Base-by-base conservation (phyloP, 495 filamentous ascomycete genomes). In the Lineolata rhizophorae region DNA sequence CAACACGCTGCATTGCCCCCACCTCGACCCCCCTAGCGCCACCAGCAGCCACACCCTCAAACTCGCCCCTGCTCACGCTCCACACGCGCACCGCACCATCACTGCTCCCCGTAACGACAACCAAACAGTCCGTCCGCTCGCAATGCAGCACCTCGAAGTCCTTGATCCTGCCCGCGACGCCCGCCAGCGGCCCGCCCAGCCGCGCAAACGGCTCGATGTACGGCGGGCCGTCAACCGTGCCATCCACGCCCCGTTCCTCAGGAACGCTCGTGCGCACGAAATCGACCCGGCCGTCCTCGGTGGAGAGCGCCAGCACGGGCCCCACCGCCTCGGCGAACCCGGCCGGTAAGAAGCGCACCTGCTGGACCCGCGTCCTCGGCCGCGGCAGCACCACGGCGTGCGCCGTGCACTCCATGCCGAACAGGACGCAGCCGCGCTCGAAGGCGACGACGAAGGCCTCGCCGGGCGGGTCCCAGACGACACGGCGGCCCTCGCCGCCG, bases 371-470 rank as follows among this genome's bases (percentile, higher is more conserved):
- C 18, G 67, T 83, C 39, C 51, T 59, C 5, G 70, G 67, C 5
- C 56, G 57, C n/a, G 76, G 67, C 37, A 76, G 47, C 18, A 82
- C 53, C 44, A 67, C 60, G 47, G 72, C 78, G 49, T 64, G 74
- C 5, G 83, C 78, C 38, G 67, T 72, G 32, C 76, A 85, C 45
- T 94, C 76, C 57, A 87, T 72, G 28, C 81, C 80, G 45, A 83
- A 94, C 0, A 92, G 67, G 18, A 83, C 56, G 1, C 70, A 70
- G 20, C 85, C 85, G 43, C 77, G 65, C 49, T 95, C 85, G 44
- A 93, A 95, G 3, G 57, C 76, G 4, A 99, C 76, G 3, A 70
- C 76, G 47, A 84, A 99, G 45, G 91, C 75, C 25, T 84, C 82
- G 8, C 64, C 65, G 6, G 57, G 64, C 4, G 53, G 49, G 35